Evolutionary conservation across 768 basidiomycete species (phyloP).

Genomic region (Filobasidium wieringae): DNA sequence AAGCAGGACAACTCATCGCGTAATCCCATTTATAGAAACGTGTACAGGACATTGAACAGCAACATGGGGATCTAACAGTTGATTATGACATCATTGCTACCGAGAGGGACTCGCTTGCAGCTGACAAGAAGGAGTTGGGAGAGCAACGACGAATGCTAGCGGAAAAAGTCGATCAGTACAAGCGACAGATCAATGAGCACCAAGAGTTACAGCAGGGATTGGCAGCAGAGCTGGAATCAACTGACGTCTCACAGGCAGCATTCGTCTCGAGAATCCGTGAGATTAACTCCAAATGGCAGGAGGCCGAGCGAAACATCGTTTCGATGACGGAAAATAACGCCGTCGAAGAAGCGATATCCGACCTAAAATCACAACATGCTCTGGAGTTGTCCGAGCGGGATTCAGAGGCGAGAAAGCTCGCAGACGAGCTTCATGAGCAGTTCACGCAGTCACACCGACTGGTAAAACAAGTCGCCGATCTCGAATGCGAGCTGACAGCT

Average conservation of each 20-base stretch:
- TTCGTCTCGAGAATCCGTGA: background rate
- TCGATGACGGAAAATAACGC: background rate
- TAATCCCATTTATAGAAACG: background rate
- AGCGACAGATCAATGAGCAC: background rate
- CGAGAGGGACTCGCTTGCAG: background rate
- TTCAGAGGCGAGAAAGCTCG: conserved; percentile 19
- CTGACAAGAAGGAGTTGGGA: background rate
- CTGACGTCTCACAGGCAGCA: background rate
- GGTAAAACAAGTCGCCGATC: conserved; percentile 26
- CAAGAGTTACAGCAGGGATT: background rate
- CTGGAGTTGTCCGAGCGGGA: conserved; percentile 21
- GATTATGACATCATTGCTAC: conserved; percentile 2
- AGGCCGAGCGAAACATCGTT: background rate
- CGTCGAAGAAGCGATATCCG: background rate
- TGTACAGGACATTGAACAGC: background rate
- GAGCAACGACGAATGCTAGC: background rate
- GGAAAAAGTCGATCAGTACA: background rate
- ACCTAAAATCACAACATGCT: conserved; percentile 3
- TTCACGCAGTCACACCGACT: conserved; percentile 23
- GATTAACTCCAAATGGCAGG: conserved; percentile 1
- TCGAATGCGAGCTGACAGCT: conserved; percentile 18
- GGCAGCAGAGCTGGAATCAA: background rate
- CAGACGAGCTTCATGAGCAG: conserved; percentile 22
- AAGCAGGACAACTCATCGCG: no score
- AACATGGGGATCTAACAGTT: background rate